A percentile compares a stretch with the other conserved stretches of the same genome.
Conservation (phyloP, 495 filamentous ascomycete genomes). For the Tuber umbilicatum region DNA sequence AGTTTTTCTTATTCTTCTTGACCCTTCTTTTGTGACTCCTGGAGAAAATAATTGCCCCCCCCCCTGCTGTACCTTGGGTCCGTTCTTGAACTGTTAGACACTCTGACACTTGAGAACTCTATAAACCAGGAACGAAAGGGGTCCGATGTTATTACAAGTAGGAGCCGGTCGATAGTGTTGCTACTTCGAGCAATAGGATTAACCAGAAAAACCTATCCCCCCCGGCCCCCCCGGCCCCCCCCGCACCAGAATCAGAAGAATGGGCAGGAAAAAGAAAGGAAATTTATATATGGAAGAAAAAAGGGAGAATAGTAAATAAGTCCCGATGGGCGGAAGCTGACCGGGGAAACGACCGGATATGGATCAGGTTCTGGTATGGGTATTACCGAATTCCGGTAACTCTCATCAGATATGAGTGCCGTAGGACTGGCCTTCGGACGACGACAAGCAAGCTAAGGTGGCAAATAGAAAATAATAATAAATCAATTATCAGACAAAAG, state of each 20-base stretch:
- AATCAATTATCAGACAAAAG: neutral
- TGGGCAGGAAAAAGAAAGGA: neutral
- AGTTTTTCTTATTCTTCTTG: conserved; percentile 8
- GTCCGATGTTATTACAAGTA: conserved; percentile 18
- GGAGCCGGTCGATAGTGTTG: neutral
- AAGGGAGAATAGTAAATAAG: neutral
- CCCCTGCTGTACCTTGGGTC: conserved; percentile 12
- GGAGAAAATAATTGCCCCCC: conserved; percentile 9
- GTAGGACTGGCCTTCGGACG: neutral
- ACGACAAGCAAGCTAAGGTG: neutral
- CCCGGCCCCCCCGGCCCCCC: neutral
- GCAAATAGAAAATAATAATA: neutral
- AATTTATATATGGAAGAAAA: neutral
- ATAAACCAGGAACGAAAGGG: conserved; percentile 21
- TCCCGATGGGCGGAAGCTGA: neutral
- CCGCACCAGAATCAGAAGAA: neutral
- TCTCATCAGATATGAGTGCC: neutral
- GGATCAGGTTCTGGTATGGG: neutral
- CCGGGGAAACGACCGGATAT: neutral
- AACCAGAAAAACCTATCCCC: neutral
- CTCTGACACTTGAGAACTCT: conserved; percentile 19
- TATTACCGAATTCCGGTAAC: neutral
- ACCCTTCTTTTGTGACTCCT: conserved; percentile 15
- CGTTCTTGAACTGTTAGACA: conserved; percentile 17
- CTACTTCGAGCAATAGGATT: neutral